Evolutionary conservation across 164 flowering plant genomes (phyloP).

Genomic region (Vitis vinifera): DNA sequence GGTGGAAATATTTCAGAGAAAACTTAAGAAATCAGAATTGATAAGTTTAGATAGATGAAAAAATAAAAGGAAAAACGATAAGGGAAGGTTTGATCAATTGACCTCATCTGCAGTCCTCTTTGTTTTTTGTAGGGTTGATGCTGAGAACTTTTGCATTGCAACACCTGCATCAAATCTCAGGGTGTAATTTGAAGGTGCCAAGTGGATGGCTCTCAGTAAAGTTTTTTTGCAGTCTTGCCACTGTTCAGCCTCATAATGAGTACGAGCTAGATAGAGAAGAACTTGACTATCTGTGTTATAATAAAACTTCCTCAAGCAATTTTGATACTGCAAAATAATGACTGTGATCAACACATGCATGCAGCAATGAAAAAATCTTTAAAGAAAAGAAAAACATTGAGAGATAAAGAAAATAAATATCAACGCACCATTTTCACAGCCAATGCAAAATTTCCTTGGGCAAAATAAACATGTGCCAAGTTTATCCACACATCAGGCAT

Average conservation of each 20-base stretch:
- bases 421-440: conserved; percentile 87
- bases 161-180: conserved; percentile 93
- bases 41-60: neutral
- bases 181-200: conserved; percentile 93
- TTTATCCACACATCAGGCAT: conserved; percentile 99
- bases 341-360: conserved; percentile 5
- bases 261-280: conserved; percentile 89
- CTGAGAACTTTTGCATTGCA: conserved; percentile 91
- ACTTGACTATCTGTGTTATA: conserved; percentile 83
- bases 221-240: conserved; percentile 98
- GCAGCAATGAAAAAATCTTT: neutral
- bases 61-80: neutral
- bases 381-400: neutral
- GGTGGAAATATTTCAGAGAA: neutral
- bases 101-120: conserved; percentile 97
- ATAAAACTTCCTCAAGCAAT: conserved; percentile 88
- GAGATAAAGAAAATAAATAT: neutral
- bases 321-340: conserved; percentile 74
- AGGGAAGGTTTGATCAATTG: conserved; percentile 1
- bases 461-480: conserved; percentile 94
- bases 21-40: neutral
- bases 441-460: conserved; percentile 90
- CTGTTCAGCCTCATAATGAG: conserved; percentile 98
- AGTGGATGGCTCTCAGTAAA: conserved; percentile 87
- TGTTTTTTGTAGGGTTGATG: conserved; percentile 80